Evolutionary conservation across 306 rosid species (phyloP), one percentile per base, ranked within the genome.

Genomic region (Quillaja saponaria): DNA sequence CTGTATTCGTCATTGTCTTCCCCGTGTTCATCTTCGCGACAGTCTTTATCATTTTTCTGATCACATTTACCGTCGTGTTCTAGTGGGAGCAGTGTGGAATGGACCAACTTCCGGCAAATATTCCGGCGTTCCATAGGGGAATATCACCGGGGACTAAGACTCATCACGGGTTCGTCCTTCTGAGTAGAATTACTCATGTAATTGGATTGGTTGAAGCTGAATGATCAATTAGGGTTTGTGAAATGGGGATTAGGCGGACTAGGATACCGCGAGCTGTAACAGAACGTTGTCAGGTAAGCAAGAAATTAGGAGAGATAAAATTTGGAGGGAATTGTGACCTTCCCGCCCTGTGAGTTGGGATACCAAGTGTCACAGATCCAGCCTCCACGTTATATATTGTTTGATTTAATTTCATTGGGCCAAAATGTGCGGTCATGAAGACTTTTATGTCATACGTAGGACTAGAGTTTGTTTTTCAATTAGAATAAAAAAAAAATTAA

Each of bases 51-150:
- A 45, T 42, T 57, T 35, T 72, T 73, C 8, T 13, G 60, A 13
- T 64, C 59, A 20, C 78, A 71, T 19, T 72, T 63, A 34, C 65
- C 76, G 51, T 63, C 76, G 58, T 52, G 55, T 19, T 75, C 76
- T 25, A 59, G 79, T 1, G 84, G 90, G 71, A 82, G 71, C 52
- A 87, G 81, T 54, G 97, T 90, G 7, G 92, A 74, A 49, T 90
- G 97, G 13, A 87, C 85, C 78, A 87, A 57, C 60, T 67, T 71
- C 67, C 85, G 82, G 59, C 71, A 71, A 48, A 69, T 72, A 35
- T 59, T 14, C 13, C 64, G 44, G 62, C 55, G 70, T 45, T 2
- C 68, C 55, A 66, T 69, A 35, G 47, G 58, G 1, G 69, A 56
- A 17, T 13, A 49, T 61, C 66, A 15, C 33, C 35, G 38, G 68